Conservation (phyloP, 805 yeast genomes). For the Brettanomyces custersianus region DNA sequence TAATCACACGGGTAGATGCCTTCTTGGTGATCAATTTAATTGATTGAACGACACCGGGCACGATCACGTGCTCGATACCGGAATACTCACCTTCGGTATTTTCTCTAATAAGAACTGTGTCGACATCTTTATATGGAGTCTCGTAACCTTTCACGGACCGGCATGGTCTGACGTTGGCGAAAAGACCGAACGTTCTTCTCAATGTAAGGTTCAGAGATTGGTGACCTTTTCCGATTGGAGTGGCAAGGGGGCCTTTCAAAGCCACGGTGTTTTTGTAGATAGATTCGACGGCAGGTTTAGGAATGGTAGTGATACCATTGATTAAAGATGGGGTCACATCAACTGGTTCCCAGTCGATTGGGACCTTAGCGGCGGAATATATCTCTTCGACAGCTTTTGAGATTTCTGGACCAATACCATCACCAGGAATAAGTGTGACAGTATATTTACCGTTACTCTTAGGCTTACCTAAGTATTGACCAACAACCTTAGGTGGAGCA, state of each 20-base stretch:
- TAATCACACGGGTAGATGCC: constrained; percentile 93
- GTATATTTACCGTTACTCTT: constrained; percentile 77
- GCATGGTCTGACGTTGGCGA: constrained; percentile 97
- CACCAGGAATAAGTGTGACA: constrained; percentile 96
- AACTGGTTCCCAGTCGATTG: constrained; percentile 94
- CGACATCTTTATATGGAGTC: constrained; percentile 84
- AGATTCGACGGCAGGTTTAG: constrained; percentile 84
- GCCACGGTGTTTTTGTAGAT: constrained; percentile 92
- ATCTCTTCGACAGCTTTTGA: constrained; percentile 90
- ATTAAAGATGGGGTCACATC: constrained; percentile 91
- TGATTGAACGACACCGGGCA: constrained; percentile 97
- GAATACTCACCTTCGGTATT: constrained; percentile 99
- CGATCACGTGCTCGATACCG: constrained; percentile 96
- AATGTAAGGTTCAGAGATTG: constrained; percentile 93
- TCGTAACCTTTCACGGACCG: constrained; percentile 87
- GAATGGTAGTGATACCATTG: constrained; percentile 90
- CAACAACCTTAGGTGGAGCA: constrained; percentile 34
- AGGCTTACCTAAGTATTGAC: constrained; percentile 58
- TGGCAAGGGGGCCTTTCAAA: constrained; percentile 95
- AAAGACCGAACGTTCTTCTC: constrained; percentile 92
- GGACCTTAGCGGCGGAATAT: constrained; percentile 89
- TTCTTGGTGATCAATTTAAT: constrained; percentile 94
- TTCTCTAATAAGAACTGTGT: constrained; percentile 94
- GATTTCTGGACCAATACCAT: constrained; percentile 96
- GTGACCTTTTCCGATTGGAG: constrained; percentile 99